phyloP scores from a whole-genome alignment of 176 grass and related monocot species.

The Raddia distichophylla region DNA sequence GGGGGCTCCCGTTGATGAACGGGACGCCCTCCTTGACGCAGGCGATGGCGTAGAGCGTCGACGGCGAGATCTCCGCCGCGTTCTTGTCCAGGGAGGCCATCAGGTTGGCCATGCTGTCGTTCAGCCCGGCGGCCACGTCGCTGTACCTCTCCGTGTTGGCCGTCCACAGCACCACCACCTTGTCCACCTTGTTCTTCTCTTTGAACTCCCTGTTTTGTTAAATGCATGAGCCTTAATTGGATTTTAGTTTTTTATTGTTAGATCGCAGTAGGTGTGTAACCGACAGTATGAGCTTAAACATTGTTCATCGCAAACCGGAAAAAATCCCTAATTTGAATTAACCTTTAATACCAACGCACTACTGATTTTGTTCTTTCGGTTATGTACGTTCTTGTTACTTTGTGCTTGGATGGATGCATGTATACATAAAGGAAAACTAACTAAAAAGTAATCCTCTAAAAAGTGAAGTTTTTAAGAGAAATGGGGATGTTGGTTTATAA shows the following conservation, averaged over 20 bases:
- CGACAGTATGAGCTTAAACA: not conserved
- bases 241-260: not conserved
- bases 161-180: conserved; percentile 75
- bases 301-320: not conserved
- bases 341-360: not conserved
- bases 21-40: conserved; percentile 68
- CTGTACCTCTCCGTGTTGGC: conserved; percentile 79
- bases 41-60: conserved; percentile 63
- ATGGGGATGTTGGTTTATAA: no score
- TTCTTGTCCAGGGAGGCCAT: conserved; percentile 60
- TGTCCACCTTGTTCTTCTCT: conserved; percentile 67
- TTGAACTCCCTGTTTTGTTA: conserved; percentile 62
- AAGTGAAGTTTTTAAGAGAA: no score
- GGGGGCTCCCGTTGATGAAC: conserved; percentile 76
- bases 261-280: not conserved
- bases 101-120: conserved; percentile 69
- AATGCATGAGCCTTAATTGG: not conserved
- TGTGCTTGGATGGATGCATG: not conserved
- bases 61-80: conserved; percentile 72
- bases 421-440: no score
- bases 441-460: no score
- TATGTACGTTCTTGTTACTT: not conserved
- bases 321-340: not conserved
- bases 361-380: not conserved
- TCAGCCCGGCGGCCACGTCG: conserved; percentile 56